A percentile compares a stretch with the other conserved stretches of the same genome.
Conservation (phyloP, 2,329 filamentous ascomycete genomes). For the Trichophyton simii region DNA sequence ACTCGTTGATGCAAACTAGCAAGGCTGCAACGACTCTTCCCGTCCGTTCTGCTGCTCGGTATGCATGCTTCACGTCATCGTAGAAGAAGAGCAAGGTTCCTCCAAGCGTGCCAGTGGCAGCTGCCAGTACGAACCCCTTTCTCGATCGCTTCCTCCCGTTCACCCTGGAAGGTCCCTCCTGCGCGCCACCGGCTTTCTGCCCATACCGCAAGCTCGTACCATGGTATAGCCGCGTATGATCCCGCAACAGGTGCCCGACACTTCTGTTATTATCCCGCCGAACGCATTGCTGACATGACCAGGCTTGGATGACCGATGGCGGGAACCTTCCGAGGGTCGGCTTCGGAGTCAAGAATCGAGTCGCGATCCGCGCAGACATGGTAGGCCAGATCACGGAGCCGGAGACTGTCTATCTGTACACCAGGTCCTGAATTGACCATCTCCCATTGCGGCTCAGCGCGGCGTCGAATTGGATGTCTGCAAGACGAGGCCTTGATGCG, state of each 20-base stretch:
- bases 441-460: background rate
- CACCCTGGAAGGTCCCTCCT: background rate
- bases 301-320: background rate
- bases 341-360: background rate
- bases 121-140: constrained; percentile 22
- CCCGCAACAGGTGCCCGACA: background rate
- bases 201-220: background rate
- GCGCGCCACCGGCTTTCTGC: background rate
- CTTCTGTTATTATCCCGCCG: background rate
- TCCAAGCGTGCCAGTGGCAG: constrained; percentile 27
- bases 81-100: constrained; percentile 39
- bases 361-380: background rate
- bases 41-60: constrained; percentile 62
- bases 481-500: background rate
- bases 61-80: constrained; percentile 62
- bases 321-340: background rate
- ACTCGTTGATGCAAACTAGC: constrained; percentile 75
- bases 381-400: background rate
- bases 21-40: constrained; percentile 65
- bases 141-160: constrained; percentile 11
- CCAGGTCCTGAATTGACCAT: background rate
- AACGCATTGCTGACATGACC: background rate
- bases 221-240: background rate
- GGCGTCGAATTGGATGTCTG: background rate
- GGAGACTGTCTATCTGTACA: background rate